Conservation (phyloP, 768 basidiomycete species). For the Termitomyces sp. region DNA sequence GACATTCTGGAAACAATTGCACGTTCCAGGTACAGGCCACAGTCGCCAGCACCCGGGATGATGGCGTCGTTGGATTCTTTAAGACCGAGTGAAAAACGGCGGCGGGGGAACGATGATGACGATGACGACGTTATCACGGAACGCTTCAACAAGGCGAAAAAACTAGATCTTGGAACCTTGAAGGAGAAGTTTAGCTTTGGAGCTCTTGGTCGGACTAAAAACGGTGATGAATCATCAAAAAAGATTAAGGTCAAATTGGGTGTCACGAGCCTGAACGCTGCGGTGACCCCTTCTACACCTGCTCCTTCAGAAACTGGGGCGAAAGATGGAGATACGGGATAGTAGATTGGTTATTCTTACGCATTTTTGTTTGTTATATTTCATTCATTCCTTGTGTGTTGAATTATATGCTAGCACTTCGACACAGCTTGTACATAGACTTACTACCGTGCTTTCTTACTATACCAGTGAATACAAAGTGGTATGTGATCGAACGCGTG, state of each 20-base stretch:
- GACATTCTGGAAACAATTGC: slow-evolving; percentile 54
- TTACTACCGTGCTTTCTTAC: slow-evolving; percentile 5
- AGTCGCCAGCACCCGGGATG: slow-evolving; percentile 29
- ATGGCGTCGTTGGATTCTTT: slow-evolving; percentile 34
- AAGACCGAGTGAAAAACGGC: slow-evolving; percentile 64
- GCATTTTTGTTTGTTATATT: slow-evolving; percentile 1
- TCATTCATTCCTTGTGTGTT: not conserved
- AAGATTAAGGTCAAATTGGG: slow-evolving; percentile 76
- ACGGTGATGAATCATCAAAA: slow-evolving; percentile 53
- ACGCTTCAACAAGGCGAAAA: slow-evolving; percentile 57
- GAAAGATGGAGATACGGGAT: slow-evolving; percentile 76
- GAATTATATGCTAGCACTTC: not conserved
- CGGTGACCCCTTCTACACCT: slow-evolving; percentile 30
- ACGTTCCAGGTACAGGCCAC: slow-evolving; percentile 30
- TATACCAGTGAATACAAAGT: not conserved
- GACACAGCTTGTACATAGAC: slow-evolving; percentile 2
- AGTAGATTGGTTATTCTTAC: slow-evolving; percentile 13
- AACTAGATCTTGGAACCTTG: slow-evolving; percentile 41
- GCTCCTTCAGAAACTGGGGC: slow-evolving; percentile 56
- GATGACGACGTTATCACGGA: slow-evolving; percentile 65
- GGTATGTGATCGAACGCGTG: slow-evolving; percentile 13
- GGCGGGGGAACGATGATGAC: slow-evolving; percentile 68
- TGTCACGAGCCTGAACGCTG: slow-evolving; percentile 30
- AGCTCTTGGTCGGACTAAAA: slow-evolving; percentile 30
- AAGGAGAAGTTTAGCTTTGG: slow-evolving; percentile 28